A percentile compares a stretch with the other conserved stretches of the same genome.
Evolutionary conservation across 805 yeast species (phyloP).

Genomic region (Starmera pachycereana): DNA sequence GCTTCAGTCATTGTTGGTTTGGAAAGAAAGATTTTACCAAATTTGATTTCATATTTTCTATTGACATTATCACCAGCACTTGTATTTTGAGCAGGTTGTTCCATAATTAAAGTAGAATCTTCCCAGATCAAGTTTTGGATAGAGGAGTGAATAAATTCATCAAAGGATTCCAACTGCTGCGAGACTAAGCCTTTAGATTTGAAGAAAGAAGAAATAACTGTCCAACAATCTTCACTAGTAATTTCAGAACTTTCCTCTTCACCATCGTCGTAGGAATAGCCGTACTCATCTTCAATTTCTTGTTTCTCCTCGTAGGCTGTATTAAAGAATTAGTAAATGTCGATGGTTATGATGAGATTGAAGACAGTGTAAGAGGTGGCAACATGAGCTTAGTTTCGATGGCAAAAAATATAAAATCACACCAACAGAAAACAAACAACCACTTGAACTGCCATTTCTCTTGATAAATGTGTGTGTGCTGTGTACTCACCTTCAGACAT

Average conservation of each 20-base stretch:
- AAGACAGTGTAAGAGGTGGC: too few species aligned
- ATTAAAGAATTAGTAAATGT: not conserved
- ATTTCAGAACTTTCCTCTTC: conserved; percentile 32
- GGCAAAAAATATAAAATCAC: too few species aligned
- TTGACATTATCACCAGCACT: conserved; percentile 83
- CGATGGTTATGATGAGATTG: not conserved
- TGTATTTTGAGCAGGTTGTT: conserved; percentile 97
- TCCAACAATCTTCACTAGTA: conserved; percentile 99
- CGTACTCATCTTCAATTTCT: conserved; percentile 32
- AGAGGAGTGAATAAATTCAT: conserved; percentile 93
- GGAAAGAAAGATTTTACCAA: conserved; percentile 93
- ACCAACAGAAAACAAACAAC: too few species aligned
- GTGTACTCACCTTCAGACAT: conserved; percentile 2
- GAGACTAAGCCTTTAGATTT: conserved; percentile 95
- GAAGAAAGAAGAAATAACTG: conserved; percentile 92
- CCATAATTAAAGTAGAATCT: conserved; percentile 86
- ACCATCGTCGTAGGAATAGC: conserved; percentile 64
- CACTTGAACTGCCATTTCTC: too few species aligned
- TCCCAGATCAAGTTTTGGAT: conserved; percentile 96
- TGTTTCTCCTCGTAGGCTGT: conserved; percentile 22
- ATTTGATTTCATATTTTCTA: conserved; percentile 91
- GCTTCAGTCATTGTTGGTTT: conserved; percentile 99
- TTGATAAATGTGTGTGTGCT: too few species aligned
- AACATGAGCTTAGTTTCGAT: too few species aligned
- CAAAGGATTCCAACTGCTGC: conserved; percentile 96